Evolutionary conservation across 208 protist species (phyloP).

Genomic region (Crithidia acanthocephali): DNA sequence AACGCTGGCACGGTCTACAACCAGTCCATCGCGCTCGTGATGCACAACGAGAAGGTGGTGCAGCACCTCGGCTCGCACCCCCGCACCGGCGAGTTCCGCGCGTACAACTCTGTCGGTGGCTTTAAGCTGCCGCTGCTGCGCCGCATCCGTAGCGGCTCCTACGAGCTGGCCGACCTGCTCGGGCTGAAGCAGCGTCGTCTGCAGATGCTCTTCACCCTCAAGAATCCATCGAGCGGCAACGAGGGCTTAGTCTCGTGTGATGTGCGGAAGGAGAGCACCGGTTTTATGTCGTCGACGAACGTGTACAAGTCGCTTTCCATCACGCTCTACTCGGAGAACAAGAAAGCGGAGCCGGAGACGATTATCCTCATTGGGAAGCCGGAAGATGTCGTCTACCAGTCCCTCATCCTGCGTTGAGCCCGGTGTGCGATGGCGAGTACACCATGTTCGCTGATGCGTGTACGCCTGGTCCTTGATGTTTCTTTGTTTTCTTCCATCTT

Average conservation of each 20-base stretch:
- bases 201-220: conserved; percentile 90
- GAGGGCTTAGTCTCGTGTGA: conserved; percentile 87
- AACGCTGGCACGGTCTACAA: conserved; percentile 91
- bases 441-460: too few relatives aligned
- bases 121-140: conserved; percentile 85
- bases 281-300: conserved; percentile 73
- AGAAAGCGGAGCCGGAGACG: conserved; percentile 68
- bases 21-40: conserved; percentile 87
- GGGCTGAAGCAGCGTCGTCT: conserved; percentile 78
- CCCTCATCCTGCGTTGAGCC: conserved; percentile 46
- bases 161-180: conserved; percentile 83
- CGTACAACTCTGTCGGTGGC: conserved; percentile 76
- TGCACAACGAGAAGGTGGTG: conserved; percentile 79
- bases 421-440: too few relatives aligned
- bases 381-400: conserved; percentile 80
- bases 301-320: conserved; percentile 83
- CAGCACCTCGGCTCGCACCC: conserved; percentile 82
- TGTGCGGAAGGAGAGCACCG: conserved; percentile 74
- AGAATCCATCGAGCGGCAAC: conserved; percentile 60
- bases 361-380: conserved; percentile 86
- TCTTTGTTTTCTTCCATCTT: background rate
- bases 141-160: conserved; percentile 85
- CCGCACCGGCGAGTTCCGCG: conserved; percentile 84
- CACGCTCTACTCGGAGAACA: conserved; percentile 56
- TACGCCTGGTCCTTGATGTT: too few relatives aligned